These are phyloP conservation scores for Aspergillus phoenicis DNA, from an alignment of 2,329 filamentous ascomycete genomes.

Conservation along the genomic window DNA sequence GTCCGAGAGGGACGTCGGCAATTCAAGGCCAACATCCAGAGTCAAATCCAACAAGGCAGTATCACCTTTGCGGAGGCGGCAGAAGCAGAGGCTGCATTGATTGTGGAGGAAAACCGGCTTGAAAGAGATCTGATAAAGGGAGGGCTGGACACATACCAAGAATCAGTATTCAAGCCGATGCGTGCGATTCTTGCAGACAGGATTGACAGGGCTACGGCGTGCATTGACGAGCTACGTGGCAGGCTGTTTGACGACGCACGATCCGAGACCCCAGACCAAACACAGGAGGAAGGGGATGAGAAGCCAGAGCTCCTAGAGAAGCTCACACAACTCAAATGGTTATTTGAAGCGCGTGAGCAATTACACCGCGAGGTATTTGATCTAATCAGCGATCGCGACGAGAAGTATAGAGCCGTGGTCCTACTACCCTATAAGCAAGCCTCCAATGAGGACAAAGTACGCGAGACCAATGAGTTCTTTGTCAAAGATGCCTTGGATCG, in stretches of 20 bases:
- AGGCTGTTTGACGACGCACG: constrained; percentile 73
- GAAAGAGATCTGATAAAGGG: constrained; percentile 74
- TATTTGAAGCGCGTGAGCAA: constrained; percentile 90
- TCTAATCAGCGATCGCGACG: constrained; percentile 79
- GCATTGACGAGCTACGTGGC: constrained; percentile 75
- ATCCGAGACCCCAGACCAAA: constrained; percentile 72
- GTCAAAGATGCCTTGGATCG: constrained; percentile 73
- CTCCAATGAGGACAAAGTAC: constrained; percentile 76
- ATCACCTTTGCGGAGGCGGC: constrained; percentile 84
- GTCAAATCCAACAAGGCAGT: constrained; percentile 73
- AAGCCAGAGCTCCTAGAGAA: constrained; percentile 92
- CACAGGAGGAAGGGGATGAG: constrained; percentile 93
- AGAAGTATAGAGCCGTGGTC: constrained; percentile 82
- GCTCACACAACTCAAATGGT: constrained; percentile 91
- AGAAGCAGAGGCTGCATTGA: constrained; percentile 74
- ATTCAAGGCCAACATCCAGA: constrained; percentile 74
- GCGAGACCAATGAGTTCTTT: constrained; percentile 80
- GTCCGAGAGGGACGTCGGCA: constrained; percentile 64
- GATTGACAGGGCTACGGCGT: constrained; percentile 70
- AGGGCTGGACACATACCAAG: constrained; percentile 83
- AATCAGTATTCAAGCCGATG: constrained; percentile 77
- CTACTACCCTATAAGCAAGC: constrained; percentile 75
- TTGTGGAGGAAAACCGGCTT: constrained; percentile 68
- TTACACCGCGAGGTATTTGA: constrained; percentile 85
- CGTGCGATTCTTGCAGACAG: constrained; percentile 78